These are phyloP conservation scores for Globisporangium splendens DNA, from an alignment of 352 stramenopile genomes.

Conservation along the genomic window DNA sequence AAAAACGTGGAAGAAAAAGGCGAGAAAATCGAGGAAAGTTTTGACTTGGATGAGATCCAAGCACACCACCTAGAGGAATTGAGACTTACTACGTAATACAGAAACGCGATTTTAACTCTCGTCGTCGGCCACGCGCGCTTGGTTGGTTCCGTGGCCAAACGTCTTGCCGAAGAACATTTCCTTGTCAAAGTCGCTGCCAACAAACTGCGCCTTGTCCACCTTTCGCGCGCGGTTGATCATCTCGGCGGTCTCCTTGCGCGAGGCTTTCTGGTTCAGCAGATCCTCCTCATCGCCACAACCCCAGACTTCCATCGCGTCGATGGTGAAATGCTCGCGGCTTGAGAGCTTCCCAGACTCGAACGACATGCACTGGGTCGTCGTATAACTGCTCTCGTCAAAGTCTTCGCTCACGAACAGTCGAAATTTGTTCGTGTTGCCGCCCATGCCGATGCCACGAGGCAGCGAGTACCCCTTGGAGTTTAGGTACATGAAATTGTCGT, in stretches of 20 bases:
- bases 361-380: constrained; percentile 61
- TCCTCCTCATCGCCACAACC: constrained; percentile 69
- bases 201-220: constrained; percentile 84
- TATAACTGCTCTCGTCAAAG: constrained; percentile 81
- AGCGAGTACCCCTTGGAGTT: constrained; percentile 82
- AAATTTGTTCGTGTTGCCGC: constrained; percentile 70
- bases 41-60: not conserved
- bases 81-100: constrained; percentile 5
- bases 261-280: constrained; percentile 41
- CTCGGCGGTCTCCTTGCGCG: constrained; percentile 75
- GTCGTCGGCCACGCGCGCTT: constrained; percentile 62
- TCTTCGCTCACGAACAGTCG: constrained; percentile 82
- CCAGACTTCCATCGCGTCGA: constrained; percentile 77
- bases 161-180: constrained; percentile 79
- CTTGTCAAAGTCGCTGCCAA: constrained; percentile 82
- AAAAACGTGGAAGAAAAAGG: not conserved
- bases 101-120: constrained; percentile 30
- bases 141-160: constrained; percentile 69
- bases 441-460: constrained; percentile 72
- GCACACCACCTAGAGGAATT: not conserved
- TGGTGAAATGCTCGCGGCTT: constrained; percentile 47
- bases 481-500: constrained; percentile 81
- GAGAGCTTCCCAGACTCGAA: constrained; percentile 72
- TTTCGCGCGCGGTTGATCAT: constrained; percentile 81
- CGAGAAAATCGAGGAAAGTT: not conserved